Percentiles rank a stretch among this genome's conserved stretches.
Evolutionary conservation across 1,284 basidiomycete species (phyloP).

Genomic region (Neolentinus lepideus): DNA sequence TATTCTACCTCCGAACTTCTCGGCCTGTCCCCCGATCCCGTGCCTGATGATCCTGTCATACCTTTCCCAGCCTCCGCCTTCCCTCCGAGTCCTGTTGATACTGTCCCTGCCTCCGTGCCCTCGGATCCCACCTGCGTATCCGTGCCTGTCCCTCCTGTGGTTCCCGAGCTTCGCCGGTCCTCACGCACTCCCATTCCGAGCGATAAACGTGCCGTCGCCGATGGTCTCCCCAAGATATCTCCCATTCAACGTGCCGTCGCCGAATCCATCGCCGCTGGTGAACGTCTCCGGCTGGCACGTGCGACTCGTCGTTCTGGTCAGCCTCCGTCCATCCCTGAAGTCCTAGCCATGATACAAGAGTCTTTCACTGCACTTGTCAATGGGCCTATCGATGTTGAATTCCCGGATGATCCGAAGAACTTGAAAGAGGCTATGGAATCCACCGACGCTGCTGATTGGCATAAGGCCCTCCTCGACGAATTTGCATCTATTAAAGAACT

Average conservation of each 20-base stretch:
- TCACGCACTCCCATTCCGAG: background rate
- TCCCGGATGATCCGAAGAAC: slow-evolving; percentile 7
- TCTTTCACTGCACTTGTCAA: background rate
- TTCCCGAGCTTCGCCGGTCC: background rate
- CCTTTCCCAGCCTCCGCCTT: too few relatives aligned
- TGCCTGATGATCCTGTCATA: background rate
- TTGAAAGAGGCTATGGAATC: slow-evolving; percentile 11
- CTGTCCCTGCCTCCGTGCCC: too few relatives aligned
- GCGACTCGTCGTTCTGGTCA: slow-evolving; percentile 14
- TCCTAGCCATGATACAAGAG: slow-evolving; percentile 9
- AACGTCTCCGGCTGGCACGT: background rate
- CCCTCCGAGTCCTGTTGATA: too few relatives aligned
- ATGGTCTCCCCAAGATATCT: slow-evolving; percentile 1
- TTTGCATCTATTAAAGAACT: slow-evolving; percentile 10
- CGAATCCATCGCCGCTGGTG: background rate
- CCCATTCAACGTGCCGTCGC: slow-evolving; percentile 4
- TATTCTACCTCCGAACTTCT: too few relatives aligned
- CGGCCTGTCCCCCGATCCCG: background rate
- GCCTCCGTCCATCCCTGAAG: slow-evolving; percentile 17
- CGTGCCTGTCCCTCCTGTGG: too few relatives aligned
- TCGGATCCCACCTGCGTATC: too few relatives aligned
- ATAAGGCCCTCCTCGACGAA: slow-evolving; percentile 5
- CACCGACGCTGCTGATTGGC: slow-evolving; percentile 12
- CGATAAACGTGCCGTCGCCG: slow-evolving; percentile 4
- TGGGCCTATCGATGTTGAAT: slow-evolving; percentile 1